These are phyloP conservation scores for Dactylorhiza incarnata DNA, from an alignment of 106 monocot species.

Conservation along the genomic window DNA sequence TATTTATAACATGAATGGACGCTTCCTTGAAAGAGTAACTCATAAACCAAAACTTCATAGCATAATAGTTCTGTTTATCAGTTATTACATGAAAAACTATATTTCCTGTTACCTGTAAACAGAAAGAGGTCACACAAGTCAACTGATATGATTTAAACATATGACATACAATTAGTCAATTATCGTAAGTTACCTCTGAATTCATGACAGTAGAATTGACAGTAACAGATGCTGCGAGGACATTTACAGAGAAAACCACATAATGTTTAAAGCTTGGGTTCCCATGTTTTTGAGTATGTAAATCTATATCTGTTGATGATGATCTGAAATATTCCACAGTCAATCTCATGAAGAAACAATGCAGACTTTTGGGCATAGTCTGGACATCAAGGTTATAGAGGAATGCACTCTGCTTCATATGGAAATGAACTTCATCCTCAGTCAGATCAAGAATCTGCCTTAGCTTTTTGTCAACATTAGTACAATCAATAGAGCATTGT, in stretches of 20 bases:
- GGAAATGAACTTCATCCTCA: constrained; percentile 79
- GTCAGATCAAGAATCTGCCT: constrained; percentile 78
- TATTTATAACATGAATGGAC: constrained; percentile 42
- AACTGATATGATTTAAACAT: not conserved
- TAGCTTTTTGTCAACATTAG: constrained; percentile 80
- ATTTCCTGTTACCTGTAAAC: constrained; percentile 49
- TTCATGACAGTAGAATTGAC: constrained; percentile 83
- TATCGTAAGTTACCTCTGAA: constrained; percentile 43
- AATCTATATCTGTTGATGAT: constrained; percentile 18
- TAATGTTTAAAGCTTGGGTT: constrained; percentile 42
- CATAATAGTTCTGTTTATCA: constrained; percentile 66
- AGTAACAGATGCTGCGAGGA: constrained; percentile 66
- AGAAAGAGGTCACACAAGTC: not conserved
- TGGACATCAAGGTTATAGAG: constrained; percentile 83
- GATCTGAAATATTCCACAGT: constrained; percentile 77
- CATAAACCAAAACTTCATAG: constrained; percentile 76
- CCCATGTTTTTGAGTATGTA: constrained; percentile 19
- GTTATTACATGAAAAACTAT: constrained; percentile 75
- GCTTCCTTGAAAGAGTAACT: constrained; percentile 48
- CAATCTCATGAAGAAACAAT: constrained; percentile 90
- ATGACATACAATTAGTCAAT: not conserved
- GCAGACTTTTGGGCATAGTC: constrained; percentile 79
- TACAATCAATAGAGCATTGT: constrained; percentile 51
- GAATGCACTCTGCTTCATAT: constrained; percentile 82
- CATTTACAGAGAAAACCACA: constrained; percentile 68